These are phyloP conservation scores for Solanum hybrid DNA, from an alignment of 305 asterid genomes.

Conservation along the genomic window DNA sequence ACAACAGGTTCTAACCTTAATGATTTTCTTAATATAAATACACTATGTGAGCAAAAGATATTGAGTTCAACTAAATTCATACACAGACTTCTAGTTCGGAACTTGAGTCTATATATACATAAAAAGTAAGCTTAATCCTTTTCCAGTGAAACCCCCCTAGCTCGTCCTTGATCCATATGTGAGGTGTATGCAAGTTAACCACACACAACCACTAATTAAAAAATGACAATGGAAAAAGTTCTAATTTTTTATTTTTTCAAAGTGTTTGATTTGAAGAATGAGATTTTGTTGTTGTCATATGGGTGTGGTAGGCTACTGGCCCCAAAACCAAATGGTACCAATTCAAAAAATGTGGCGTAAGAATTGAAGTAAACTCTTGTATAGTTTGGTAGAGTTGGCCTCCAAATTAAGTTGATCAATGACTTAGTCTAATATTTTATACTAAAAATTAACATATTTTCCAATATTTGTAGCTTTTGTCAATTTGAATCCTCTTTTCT, in stretches of 20 bases:
- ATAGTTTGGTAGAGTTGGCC: constrained; percentile 72
- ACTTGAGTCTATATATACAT: neutral
- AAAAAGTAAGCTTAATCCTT: neutral
- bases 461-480: neutral
- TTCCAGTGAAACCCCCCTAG: neutral
- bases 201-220: neutral
- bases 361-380: constrained; percentile 4
- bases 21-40: neutral
- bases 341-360: constrained; percentile 4
- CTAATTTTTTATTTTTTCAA: neutral
- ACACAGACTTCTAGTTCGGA: neutral
- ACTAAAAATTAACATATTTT: neutral
- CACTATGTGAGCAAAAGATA: neutral
- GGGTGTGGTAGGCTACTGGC: constrained; percentile 80
- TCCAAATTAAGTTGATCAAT: constrained; percentile 39
- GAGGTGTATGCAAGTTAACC: neutral
- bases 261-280: neutral
- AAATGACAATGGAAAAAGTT: neutral
- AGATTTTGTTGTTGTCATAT: constrained; percentile 17
- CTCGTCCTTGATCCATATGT: neutral
- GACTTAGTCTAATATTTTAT: neutral
- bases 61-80: neutral
- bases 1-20: neutral
- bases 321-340: constrained; percentile 31
- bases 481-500: neutral